Evolutionary conservation across 768 basidiomycete species (phyloP).

Genomic region (Phanerodontia chrysosporium): DNA sequence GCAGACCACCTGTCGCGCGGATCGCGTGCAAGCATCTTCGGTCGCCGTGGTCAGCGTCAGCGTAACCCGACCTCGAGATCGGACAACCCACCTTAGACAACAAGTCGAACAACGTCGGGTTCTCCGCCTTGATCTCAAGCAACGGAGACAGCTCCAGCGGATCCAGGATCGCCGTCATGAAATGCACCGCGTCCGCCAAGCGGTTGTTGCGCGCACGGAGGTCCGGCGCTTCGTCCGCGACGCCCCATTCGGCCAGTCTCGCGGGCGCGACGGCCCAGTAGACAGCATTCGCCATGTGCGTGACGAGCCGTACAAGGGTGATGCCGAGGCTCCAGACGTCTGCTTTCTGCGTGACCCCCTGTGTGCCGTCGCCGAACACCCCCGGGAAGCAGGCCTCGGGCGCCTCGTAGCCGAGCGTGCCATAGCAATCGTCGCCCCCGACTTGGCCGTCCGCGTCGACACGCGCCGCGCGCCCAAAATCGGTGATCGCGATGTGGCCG

Average conservation of each 20-base stretch:
- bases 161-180: no score
- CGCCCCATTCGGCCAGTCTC: background rate
- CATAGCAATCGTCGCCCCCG: background rate
- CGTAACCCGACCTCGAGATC: no score
- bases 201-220: no score
- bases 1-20: no score
- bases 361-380: no score
- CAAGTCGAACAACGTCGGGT: no score
- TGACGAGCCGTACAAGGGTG: constrained; percentile 32
- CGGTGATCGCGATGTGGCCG: constrained; percentile 14
- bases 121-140: no score
- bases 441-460: background rate
- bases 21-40: no score
- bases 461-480: constrained; percentile 11
- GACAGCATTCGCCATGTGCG: constrained; percentile 28
- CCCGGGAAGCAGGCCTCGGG: background rate
- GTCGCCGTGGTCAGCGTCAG: no score
- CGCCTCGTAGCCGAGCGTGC: constrained; percentile 4
- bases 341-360: background rate
- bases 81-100: no score
- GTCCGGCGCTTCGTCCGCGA: background rate
- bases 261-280: background rate
- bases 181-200: no score
- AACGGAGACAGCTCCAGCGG: background rate
- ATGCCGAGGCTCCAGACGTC: constrained; percentile 50